phyloP scores from a whole-genome alignment of 805 yeast species.

The Saccharomycopsis selenospora region DNA sequence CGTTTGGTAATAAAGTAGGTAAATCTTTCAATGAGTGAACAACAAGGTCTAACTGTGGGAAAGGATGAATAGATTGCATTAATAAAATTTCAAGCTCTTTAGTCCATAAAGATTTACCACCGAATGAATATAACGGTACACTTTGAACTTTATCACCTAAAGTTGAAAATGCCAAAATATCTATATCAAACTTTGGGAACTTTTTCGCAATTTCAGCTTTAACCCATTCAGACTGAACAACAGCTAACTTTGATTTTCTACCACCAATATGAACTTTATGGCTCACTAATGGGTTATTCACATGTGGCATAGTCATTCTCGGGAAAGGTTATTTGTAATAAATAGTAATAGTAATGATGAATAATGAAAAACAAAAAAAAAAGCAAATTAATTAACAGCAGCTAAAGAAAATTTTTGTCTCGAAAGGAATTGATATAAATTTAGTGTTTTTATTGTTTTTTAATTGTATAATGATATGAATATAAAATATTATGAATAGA shows the following conservation, averaged over 20 bases:
- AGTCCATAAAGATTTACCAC: conserved; percentile 96
- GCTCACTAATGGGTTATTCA: conserved; percentile 16
- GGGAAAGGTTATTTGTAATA: no score
- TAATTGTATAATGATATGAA: no score
- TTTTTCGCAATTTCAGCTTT: conserved; percentile 48
- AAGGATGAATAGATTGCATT: conserved; percentile 51
- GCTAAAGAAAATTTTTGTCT: no score
- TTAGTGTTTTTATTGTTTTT: no score
- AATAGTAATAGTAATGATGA: no score
- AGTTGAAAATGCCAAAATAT: conserved; percentile 74
- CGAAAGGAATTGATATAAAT: no score
- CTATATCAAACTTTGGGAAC: conserved; percentile 62
- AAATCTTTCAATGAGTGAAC: conserved; percentile 91
- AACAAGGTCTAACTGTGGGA: conserved; percentile 71
- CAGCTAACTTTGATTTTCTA: conserved; percentile 80
- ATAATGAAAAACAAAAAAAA: no score
- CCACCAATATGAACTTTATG: conserved; percentile 59
- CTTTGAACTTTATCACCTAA: conserved; percentile 84
- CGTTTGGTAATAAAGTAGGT: conserved; percentile 88
- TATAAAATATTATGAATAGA: no score
- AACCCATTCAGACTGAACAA: conserved; percentile 74
- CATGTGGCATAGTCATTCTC: conserved; percentile 16
- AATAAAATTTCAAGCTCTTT: conserved; percentile 82
- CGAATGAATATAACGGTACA: conserved; percentile 86
- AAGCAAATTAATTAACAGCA: no score